Percentiles rank a stretch among this genome's conserved stretches.
These are phyloP conservation scores for Artemisia annua DNA, from an alignment of 129 eudicot genomes.

Conservation along the genomic window DNA sequence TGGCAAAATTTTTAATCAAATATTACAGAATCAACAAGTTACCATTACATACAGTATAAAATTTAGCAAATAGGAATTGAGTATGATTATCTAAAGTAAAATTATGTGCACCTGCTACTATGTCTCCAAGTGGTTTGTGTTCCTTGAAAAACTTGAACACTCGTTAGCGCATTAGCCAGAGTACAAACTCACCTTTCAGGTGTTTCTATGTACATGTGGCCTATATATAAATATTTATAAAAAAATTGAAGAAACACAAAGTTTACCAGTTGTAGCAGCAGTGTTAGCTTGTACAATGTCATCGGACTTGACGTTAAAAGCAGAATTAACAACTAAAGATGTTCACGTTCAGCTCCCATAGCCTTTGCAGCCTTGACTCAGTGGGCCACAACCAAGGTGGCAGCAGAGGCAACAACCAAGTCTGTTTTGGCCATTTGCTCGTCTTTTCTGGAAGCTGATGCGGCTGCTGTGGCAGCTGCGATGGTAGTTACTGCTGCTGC, in stretches of 20 bases:
- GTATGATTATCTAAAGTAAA: too few species aligned
- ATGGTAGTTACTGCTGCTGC: conserved; percentile 94
- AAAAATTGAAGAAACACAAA: background rate
- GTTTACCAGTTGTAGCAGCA: conserved; percentile 90
- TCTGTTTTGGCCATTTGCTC: conserved; percentile 90
- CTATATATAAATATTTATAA: too few species aligned
- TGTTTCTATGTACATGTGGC: background rate
- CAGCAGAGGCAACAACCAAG: conserved; percentile 95
- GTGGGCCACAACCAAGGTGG: conserved; percentile 89
- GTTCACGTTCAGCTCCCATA: conserved; percentile 95
- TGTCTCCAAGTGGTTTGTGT: too few species aligned
- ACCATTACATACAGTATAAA: too few species aligned
- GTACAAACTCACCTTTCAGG: background rate
- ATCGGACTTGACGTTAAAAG: conserved; percentile 83
- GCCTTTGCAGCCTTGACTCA: conserved; percentile 96
- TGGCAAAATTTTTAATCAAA: too few species aligned
- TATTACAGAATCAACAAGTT: too few species aligned
- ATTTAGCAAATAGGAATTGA: too few species aligned
- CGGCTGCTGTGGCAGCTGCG: conserved; percentile 90
- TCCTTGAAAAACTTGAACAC: too few species aligned
- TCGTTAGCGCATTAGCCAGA: background rate
- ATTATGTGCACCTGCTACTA: too few species aligned
- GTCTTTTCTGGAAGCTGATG: conserved; percentile 69
- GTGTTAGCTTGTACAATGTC: conserved; percentile 90
- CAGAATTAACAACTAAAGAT: conserved; percentile 88